phyloP scores from a whole-genome alignment of 345 rosid species.

The Lepidium africanum region DNA sequence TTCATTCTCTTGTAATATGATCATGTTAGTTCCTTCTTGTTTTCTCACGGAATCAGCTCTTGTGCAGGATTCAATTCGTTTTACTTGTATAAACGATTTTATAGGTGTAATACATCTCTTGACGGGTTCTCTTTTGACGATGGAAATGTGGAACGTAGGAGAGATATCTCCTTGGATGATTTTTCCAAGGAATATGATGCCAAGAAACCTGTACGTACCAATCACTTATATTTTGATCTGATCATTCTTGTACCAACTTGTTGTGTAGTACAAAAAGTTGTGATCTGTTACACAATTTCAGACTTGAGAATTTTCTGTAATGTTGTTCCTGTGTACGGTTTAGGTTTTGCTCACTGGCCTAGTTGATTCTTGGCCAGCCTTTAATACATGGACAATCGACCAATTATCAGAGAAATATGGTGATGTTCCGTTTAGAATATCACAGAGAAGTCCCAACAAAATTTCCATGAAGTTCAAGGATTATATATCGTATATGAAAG shows the following conservation, averaged over 20 bases:
- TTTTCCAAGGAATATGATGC: constrained; percentile 51
- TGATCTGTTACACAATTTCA: background rate
- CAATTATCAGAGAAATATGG: constrained; percentile 55
- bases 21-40: background rate
- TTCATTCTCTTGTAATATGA: background rate
- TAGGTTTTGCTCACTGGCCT: constrained; percentile 82
- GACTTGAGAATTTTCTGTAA: background rate
- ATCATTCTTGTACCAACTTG: background rate
- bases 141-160: constrained; percentile 67
- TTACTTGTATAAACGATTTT: constrained; percentile 77
- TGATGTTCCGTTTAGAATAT: constrained; percentile 63
- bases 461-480: constrained; percentile 71
- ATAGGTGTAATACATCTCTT: constrained; percentile 72
- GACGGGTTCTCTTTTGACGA: constrained; percentile 54
- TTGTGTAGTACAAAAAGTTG: background rate
- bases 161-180: constrained; percentile 47
- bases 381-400: constrained; percentile 71
- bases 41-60: background rate
- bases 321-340: background rate
- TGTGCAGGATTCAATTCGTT: constrained; percentile 74
- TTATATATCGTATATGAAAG: constrained; percentile 64
- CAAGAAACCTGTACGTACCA: constrained; percentile 59
- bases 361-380: constrained; percentile 86
- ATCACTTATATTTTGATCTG: background rate
- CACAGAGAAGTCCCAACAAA: constrained; percentile 66